Conservation (phyloP, 2,329 filamentous ascomycete genomes). For the Myriosclerotinia scirpicola region DNA sequence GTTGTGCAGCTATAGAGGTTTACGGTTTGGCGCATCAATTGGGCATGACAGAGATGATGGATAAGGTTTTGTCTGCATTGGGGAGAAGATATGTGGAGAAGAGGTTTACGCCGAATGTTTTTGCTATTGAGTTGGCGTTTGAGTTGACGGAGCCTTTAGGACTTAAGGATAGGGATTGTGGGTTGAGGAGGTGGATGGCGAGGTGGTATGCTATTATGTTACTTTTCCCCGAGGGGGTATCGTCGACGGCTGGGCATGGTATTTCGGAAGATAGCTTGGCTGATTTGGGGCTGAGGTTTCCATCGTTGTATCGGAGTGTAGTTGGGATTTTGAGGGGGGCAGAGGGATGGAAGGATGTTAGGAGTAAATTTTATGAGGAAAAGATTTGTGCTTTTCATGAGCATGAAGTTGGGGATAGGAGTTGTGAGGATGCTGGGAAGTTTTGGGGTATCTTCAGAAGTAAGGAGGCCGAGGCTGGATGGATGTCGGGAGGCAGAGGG, state of each 20-base stretch:
- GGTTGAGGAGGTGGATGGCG: constrained; percentile 10
- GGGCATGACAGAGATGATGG: constrained; percentile 13
- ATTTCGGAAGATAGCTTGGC: constrained; percentile 5
- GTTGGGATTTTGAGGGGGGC: constrained; percentile 5
- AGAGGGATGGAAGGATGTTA: constrained; percentile 13
- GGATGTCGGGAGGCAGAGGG: not conserved
- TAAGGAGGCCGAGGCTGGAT: constrained; percentile 11
- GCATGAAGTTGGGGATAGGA: not conserved
- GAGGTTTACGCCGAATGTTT: constrained; percentile 5
- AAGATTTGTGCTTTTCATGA: constrained; percentile 18
- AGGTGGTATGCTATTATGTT: constrained; percentile 17
- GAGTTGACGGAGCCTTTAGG: constrained; percentile 6
- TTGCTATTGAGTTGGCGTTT: constrained; percentile 13
- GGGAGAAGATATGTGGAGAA: constrained; percentile 19
- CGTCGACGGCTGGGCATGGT: not conserved
- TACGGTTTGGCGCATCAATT: constrained; percentile 1
- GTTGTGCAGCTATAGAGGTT: constrained; percentile 11
- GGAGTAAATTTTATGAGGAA: constrained; percentile 2
- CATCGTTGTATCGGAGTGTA: constrained; percentile 9
- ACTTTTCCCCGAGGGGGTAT: constrained; percentile 2
- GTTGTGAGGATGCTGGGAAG: constrained; percentile 15
- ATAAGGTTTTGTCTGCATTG: not conserved
- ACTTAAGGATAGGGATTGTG: not conserved
- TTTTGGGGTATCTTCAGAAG: constrained; percentile 14
- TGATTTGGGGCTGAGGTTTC: not conserved